Evolutionary conservation across 129 eudicot genomes (phyloP), one percentile per base, ranked within the genome.

Genomic region (Flaveria bidentis): DNA sequence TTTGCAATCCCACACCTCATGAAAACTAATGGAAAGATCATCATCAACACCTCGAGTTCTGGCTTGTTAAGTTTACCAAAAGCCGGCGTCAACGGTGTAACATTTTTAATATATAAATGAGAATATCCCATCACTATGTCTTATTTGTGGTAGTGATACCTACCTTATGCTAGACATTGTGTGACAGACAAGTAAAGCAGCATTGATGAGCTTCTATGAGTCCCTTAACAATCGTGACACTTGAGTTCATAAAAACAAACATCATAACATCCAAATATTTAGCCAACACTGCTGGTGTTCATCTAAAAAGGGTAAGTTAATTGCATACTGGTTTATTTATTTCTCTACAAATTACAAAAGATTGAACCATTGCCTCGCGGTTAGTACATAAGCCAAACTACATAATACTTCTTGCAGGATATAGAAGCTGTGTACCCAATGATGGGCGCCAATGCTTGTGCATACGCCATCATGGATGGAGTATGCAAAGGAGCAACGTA

Each of bases 161-260:
- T 44, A 10, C 49, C 58, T 53, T 30, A 14, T 22, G 58, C 50
- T 61, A 15, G 45, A 9, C 16, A 39, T 44, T 23, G 20, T 25
- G 46, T 16, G 13, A 17, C 84, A 84, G 87, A 82, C 85, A 72
- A 84, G 87, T 67, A 84, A 84, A 67, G 82, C 85, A 76, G 84
- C 85, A 46, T 58, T 84, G 64, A 58, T 80, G 18, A 80, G 82
- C 76, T 84, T 80, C 76, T 84, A 80, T 20, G 82, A 84, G 47
- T 63, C 87, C 2, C 69, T 84, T 20, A 67, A 72, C 80, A 50
- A 84, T 76, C 57, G 60, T 80, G 42, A 80, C 80, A 36, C 87
- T 76, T 7, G 82, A 82, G 14, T 69, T 52, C 56, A 55, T 81
- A 33, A 33, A 41, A 76, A 75, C 81, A 51, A 30, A 61, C 58